phyloP scores from a whole-genome alignment of 2,329 filamentous ascomycete genomes.

The Sphaerulina populicola region DNA sequence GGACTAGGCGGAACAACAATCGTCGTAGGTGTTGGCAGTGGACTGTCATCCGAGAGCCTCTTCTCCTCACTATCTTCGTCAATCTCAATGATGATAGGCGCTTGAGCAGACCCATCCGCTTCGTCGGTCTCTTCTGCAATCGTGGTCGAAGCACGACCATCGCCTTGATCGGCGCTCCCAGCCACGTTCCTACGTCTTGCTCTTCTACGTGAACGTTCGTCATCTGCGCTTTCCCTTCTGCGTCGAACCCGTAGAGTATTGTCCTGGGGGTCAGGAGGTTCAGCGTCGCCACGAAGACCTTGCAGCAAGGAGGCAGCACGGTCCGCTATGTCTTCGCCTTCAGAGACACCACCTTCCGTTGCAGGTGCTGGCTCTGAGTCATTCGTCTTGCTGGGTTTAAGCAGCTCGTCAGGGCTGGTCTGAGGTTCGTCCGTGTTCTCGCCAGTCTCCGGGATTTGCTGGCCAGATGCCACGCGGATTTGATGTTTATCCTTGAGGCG shows the following conservation, averaged over 20 bases:
- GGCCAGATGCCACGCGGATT: slow-evolving; percentile 79
- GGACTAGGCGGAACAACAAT: slow-evolving; percentile 12
- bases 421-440: slow-evolving; percentile 24
- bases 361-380: slow-evolving; percentile 29
- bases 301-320: slow-evolving; percentile 76
- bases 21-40: slow-evolving; percentile 8
- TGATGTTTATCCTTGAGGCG: slow-evolving; percentile 85
- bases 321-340: slow-evolving; percentile 69
- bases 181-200: slow-evolving; percentile 41
- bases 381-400: slow-evolving; percentile 26
- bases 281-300: slow-evolving; percentile 62
- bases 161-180: slow-evolving; percentile 28
- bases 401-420: slow-evolving; percentile 23
- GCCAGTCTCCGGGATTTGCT: slow-evolving; percentile 65
- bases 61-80: neutral
- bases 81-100: slow-evolving; percentile 4
- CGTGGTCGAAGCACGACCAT: slow-evolving; percentile 29
- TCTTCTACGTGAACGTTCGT: slow-evolving; percentile 61
- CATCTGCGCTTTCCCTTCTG: slow-evolving; percentile 66
- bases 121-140: slow-evolving; percentile 29
- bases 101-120: slow-evolving; percentile 3
- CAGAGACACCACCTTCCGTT: slow-evolving; percentile 27
- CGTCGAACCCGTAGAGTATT: slow-evolving; percentile 49
- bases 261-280: slow-evolving; percentile 17
- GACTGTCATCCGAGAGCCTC: neutral